phyloP scores from a whole-genome alignment of 257 asterid genomes.

The Knoxia roxburghii region DNA sequence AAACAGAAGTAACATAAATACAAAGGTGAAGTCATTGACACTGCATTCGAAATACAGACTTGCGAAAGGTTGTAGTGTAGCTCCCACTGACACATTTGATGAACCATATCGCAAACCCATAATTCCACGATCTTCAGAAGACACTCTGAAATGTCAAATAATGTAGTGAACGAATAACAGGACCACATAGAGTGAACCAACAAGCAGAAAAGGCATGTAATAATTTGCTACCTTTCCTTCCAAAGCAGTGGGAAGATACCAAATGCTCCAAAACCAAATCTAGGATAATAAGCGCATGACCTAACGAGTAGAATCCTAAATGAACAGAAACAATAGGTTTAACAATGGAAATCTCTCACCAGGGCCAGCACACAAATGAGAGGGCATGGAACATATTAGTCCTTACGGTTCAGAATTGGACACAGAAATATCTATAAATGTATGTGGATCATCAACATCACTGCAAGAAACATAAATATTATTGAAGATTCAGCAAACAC shows the following conservation, averaged over 20 bases:
- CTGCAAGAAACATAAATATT: conserved; percentile 35
- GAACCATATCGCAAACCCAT: conserved; percentile 97
- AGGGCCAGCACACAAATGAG: not conserved
- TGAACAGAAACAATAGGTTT: conserved; percentile 5
- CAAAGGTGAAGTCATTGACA: conserved; percentile 7
- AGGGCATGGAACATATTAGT: conserved; percentile 17
- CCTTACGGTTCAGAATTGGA: conserved; percentile 88
- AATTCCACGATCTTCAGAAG: conserved; percentile 66
- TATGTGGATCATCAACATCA: conserved; percentile 77
- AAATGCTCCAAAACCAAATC: conserved; percentile 75
- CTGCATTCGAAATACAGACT: conserved; percentile 35
- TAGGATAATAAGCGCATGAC: conserved; percentile 78
- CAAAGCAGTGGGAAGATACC: conserved; percentile 72
- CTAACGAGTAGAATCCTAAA: conserved; percentile 63
- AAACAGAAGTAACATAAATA: conserved; percentile 7
- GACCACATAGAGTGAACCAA: conserved; percentile 14
- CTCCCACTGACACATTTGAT: conserved; percentile 76
- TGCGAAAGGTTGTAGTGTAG: conserved; percentile 59
- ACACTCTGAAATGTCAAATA: conserved; percentile 46
- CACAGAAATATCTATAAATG: conserved; percentile 68
- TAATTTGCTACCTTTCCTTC: conserved; percentile 50
- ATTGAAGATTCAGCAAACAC: conserved; percentile 8
- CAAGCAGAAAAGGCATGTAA: no score
- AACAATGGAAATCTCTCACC: conserved; percentile 16
- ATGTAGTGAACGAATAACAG: conserved; percentile 15